Evolutionary conservation across 2,329 filamentous ascomycete species (phyloP).

Genomic region (Fusarium sp.): DNA sequence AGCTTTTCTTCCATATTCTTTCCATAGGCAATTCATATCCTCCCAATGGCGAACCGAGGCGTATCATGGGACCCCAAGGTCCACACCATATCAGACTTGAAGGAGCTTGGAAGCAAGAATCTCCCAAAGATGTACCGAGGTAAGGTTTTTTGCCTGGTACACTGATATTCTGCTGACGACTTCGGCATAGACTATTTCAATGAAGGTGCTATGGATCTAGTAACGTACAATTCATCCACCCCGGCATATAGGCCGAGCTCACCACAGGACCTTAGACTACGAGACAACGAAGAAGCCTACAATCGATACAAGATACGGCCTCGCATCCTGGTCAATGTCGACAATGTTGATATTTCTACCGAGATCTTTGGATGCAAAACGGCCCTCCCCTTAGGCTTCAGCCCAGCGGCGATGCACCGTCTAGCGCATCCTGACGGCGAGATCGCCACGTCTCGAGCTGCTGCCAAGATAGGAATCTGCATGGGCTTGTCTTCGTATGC

Average conservation of each 20-base stretch:
- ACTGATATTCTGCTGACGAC: conserved; percentile 6
- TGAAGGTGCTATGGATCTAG: conserved; percentile 64
- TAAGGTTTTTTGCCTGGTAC: neutral
- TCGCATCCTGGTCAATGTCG: conserved; percentile 41
- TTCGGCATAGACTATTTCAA: conserved; percentile 64
- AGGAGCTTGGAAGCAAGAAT: conserved; percentile 27
- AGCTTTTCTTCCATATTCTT: no score
- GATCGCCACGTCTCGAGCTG: conserved; percentile 59
- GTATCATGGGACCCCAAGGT: conserved; percentile 31
- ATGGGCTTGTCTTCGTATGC: conserved; percentile 43
- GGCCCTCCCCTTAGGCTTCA: conserved; percentile 62
- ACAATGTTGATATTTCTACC: conserved; percentile 35
- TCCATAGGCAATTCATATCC: neutral
- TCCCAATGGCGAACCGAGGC: conserved; percentile 34
- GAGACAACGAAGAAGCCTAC: conserved; percentile 65
- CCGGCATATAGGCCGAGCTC: neutral
- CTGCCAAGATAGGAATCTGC: conserved; percentile 44
- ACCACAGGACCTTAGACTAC: conserved; percentile 51
- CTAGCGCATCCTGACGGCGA: conserved; percentile 66
- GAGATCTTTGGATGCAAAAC: conserved; percentile 49
- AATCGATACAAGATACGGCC: conserved; percentile 61
- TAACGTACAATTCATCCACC: conserved; percentile 28
- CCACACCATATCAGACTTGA: conserved; percentile 36
- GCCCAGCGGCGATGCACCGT: conserved; percentile 65
- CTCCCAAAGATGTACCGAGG: conserved; percentile 39